phyloP scores from a whole-genome alignment of 75 land plant genomes.

The Cupressus sempervirens region DNA sequence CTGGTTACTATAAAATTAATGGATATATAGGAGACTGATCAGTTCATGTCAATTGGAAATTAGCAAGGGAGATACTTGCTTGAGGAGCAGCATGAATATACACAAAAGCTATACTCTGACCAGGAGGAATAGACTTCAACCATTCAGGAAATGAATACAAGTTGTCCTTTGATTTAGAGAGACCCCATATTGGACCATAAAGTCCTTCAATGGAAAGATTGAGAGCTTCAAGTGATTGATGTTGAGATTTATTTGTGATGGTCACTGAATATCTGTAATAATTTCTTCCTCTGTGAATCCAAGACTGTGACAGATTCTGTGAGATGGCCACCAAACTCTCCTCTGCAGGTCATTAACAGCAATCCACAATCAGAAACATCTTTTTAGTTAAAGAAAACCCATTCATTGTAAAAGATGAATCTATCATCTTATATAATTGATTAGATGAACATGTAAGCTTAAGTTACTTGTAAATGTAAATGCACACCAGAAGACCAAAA shows the following conservation, averaged over 20 bases:
- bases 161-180: slow-evolving; percentile 15
- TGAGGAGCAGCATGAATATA: slow-evolving; percentile 25
- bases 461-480: no score
- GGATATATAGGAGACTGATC: background rate
- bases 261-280: slow-evolving; percentile 28
- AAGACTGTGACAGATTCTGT: slow-evolving; percentile 22
- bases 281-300: slow-evolving; percentile 15
- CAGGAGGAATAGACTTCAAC: slow-evolving; percentile 19
- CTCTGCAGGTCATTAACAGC: background rate
- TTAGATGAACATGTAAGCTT: background rate
- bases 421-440: background rate
- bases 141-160: slow-evolving; percentile 32
- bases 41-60: background rate
- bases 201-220: slow-evolving; percentile 16
- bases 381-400: background rate
- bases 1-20: background rate
- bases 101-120: slow-evolving; percentile 23
- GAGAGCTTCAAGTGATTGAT: slow-evolving; percentile 5
- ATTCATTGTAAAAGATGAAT: background rate
- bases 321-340: slow-evolving; percentile 11
- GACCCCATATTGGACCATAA: slow-evolving; percentile 35
- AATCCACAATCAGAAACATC: background rate
- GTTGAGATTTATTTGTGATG: slow-evolving; percentile 20
- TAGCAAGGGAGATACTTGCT: slow-evolving; percentile 21
- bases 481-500: background rate